These are phyloP conservation scores for Rhodotorula sp. DNA, from an alignment of 1,284 basidiomycete species.

Conservation along the genomic window DNA sequence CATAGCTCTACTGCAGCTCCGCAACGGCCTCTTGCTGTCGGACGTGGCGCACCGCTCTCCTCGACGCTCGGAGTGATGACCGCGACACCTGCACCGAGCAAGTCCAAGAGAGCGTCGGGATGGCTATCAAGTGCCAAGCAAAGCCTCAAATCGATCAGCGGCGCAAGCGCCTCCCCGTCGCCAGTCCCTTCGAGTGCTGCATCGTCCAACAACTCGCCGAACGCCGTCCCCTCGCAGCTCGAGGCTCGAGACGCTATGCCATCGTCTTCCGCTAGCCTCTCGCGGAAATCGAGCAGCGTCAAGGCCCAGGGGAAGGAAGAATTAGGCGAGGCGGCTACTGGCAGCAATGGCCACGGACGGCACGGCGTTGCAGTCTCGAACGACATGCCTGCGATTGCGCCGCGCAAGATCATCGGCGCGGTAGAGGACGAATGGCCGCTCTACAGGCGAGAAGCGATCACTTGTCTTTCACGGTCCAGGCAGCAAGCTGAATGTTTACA, in stretches of 20 bases:
- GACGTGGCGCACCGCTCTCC: not conserved
- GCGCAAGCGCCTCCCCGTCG: not conserved
- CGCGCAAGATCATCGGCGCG: slow-evolving; percentile 61
- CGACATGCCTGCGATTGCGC: slow-evolving; percentile 12
- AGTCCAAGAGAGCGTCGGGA: slow-evolving; percentile 9
- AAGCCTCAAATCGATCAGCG: slow-evolving; percentile 11
- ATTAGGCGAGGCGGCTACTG: too few relatives aligned
- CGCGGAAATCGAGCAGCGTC: too few relatives aligned
- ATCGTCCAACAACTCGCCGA: not conserved
- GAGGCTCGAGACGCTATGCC: too few relatives aligned
- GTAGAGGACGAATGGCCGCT: slow-evolving; percentile 82
- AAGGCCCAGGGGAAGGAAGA: too few relatives aligned
- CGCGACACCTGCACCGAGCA: not conserved
- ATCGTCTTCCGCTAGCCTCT: too few relatives aligned
- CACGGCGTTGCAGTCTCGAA: not conserved
- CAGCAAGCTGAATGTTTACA: slow-evolving; percentile 12
- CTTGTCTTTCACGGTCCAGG: not conserved
- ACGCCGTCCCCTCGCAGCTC: not conserved
- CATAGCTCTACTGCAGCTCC: too few relatives aligned
- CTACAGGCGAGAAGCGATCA: slow-evolving; percentile 59
- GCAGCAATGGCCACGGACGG: too few relatives aligned
- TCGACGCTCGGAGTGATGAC: not conserved
- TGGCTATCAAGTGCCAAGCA: slow-evolving; percentile 31
- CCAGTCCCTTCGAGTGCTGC: not conserved
- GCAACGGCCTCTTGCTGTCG: too few relatives aligned